Conservation (phyloP, 2,329 filamentous ascomycete species). For the Sclerotinia nivalis region DNA sequence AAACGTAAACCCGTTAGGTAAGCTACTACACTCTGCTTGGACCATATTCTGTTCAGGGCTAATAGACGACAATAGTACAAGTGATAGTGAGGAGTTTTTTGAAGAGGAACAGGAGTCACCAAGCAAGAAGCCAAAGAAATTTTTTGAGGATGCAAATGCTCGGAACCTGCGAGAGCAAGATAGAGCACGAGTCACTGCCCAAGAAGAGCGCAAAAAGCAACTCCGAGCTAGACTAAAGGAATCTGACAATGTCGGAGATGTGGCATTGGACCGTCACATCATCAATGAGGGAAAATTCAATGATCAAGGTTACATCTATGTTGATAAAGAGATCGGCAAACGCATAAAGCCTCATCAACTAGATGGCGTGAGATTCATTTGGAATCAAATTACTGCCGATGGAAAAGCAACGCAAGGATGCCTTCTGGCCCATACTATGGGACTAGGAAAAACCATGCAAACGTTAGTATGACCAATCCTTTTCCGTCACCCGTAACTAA, state of each 20-base stretch:
- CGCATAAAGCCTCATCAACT: conserved; percentile 80
- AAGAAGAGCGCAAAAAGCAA: conserved; percentile 53
- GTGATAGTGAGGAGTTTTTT: conserved; percentile 8
- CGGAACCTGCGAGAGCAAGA: conserved; percentile 56
- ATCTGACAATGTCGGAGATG: conserved; percentile 48
- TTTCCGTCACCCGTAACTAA: conserved; percentile 22
- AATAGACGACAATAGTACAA: background rate
- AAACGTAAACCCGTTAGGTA: conserved; percentile 25
- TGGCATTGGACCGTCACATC: conserved; percentile 52
- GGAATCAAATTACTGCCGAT: conserved; percentile 68
- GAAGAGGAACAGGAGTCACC: conserved; percentile 18
- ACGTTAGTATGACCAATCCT: conserved; percentile 49
- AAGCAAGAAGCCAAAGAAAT: conserved; percentile 43
- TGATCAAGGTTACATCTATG: conserved; percentile 60
- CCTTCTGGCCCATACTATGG: conserved; percentile 86
- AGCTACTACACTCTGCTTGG: conserved; percentile 9
- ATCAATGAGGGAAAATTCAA: conserved; percentile 68
- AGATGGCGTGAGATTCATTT: conserved; percentile 81
- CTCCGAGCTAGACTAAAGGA: conserved; percentile 50
- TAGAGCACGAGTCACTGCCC: conserved; percentile 52
- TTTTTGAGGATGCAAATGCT: conserved; percentile 49
- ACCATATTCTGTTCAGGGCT: background rate
- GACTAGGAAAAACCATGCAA: conserved; percentile 90
- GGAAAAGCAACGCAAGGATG: conserved; percentile 66
- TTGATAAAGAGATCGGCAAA: conserved; percentile 63